Evolutionary conservation across 306 rosid genomes (phyloP), one percentile per base, ranked within the genome.

Genomic region (Benincasa hispida): DNA sequence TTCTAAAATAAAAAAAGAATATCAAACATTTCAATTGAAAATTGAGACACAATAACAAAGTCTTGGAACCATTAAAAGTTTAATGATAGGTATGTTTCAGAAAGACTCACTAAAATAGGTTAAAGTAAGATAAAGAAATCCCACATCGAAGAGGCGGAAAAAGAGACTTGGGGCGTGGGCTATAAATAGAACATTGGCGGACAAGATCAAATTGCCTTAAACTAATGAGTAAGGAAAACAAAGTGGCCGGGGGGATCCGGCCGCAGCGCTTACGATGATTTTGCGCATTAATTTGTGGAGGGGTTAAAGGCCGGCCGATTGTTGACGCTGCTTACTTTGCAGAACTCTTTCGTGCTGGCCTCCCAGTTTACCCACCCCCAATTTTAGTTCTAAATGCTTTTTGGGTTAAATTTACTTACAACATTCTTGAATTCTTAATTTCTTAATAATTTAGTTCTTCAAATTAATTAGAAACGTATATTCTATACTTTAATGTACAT

Each of bases 141-240:
- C 93, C 89, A 83, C 91, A 87, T 85, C 84, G 93, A 0, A 0
- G 1, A 4, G 17, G 5, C 6, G 2, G 0, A 1, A 25, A 2
- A 12, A 15, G 0, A 2, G 1, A 2, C 0, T 11, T 22, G 3
- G 37, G 1, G 1, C 1, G 0, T 9, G 57, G 5, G 0, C 0
- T 19, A 93, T 87, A 88, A 89, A 86, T 48, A 6, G 0, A 5
- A 58, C 54, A 27, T 8, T 13, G 3, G 0, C 0, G 0, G 2
- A 0, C 0, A 0, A 0, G 0, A 0, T 0, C 10, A 77, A 54
- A 0, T 76, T 47, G 94, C 97, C 89, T 90, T 88, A 90, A 88
- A 88, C 92, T 90, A 90, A 88, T 90, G 92, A 90, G 96, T 87
- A 90, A 88, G 98, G 98, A 94, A 91, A 91, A 91, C 95, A 91